Evolutionary conservation across 2,329 filamentous ascomycete species (phyloP).

Genomic region (Shiraia bambusicola): DNA sequence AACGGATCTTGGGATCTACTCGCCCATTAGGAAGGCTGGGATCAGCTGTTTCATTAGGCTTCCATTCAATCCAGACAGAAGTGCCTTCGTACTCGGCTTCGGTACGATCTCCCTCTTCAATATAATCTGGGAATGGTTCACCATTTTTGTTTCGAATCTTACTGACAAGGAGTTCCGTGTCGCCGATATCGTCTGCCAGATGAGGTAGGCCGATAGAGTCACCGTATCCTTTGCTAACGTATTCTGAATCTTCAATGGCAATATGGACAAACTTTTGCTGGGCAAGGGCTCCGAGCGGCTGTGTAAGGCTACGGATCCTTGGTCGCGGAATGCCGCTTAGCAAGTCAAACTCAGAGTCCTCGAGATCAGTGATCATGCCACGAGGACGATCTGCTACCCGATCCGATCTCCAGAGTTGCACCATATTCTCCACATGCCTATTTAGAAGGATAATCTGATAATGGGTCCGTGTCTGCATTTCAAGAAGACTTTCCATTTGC

Average conservation of each 20-base stretch:
- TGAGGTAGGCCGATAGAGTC: constrained; percentile 23
- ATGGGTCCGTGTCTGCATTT: constrained; percentile 37
- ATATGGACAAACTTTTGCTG: constrained; percentile 41
- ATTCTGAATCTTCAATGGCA: constrained; percentile 32
- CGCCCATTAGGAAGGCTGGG: constrained; percentile 17
- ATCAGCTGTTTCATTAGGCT: constrained; percentile 26
- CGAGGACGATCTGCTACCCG: constrained; percentile 11
- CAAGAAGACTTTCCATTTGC: constrained; percentile 31
- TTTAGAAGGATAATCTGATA: constrained; percentile 44
- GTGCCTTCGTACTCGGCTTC: constrained; percentile 31
- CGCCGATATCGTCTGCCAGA: constrained; percentile 15
- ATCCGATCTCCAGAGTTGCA: constrained; percentile 37
- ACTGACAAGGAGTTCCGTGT: constrained; percentile 6
- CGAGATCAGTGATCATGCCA: constrained; percentile 17
- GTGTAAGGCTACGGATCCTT: constrained; percentile 11
- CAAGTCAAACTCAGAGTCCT: constrained; percentile 23
- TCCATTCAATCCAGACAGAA: constrained; percentile 45
- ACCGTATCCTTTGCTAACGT: constrained; percentile 31
- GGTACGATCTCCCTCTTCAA: constrained; percentile 25
- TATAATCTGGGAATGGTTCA: constrained; percentile 17
- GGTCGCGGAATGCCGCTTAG: constrained; percentile 1
- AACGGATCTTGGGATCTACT: constrained; percentile 29
- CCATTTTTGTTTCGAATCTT: constrained; percentile 23
- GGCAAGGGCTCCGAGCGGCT: constrained; percentile 33
- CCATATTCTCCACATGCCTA: constrained; percentile 36